Evolutionary conservation across 1,284 basidiomycete genomes (phyloP).

Genomic region (Neolentinus lepideus): DNA sequence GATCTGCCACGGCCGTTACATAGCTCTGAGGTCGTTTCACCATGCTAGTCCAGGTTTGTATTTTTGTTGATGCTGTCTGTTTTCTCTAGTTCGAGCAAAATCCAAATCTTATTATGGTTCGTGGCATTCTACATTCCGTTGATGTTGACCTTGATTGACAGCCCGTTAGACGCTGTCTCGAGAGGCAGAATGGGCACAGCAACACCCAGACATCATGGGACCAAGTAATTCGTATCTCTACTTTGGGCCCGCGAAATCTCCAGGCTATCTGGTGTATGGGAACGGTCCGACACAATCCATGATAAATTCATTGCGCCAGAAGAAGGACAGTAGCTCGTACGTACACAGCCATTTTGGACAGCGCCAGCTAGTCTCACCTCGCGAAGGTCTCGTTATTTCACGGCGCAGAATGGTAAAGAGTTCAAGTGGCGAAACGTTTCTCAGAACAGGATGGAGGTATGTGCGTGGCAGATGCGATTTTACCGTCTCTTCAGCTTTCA

Average conservation of each 20-base stretch:
- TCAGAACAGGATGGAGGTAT: constrained; percentile 58
- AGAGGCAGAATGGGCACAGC: constrained; percentile 55
- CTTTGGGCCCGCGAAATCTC: constrained; percentile 52
- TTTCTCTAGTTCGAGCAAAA: constrained; percentile 36
- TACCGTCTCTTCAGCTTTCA: not conserved
- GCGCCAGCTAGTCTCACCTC: constrained; percentile 2
- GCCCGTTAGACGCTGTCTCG: constrained; percentile 44
- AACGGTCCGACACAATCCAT: constrained; percentile 51
- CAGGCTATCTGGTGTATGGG: constrained; percentile 63
- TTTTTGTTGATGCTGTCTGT: not conserved
- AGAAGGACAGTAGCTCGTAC: constrained; percentile 24
- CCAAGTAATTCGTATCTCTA: constrained; percentile 65
- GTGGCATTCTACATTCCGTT: not conserved
- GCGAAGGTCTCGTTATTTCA: constrained; percentile 62
- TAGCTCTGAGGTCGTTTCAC: not conserved
- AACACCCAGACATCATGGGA: constrained; percentile 61
- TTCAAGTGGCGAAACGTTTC: constrained; percentile 60
- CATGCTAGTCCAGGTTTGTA: not conserved
- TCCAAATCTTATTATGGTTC: constrained; percentile 41
- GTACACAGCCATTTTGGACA: not conserved
- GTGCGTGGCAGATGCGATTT: constrained; percentile 11
- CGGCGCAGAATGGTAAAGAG: constrained; percentile 53
- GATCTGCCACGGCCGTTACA: not conserved
- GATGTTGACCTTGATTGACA: not conserved
- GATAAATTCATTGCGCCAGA: constrained; percentile 46